A percentile compares a stretch with the other conserved stretches of the same genome.
Evolutionary conservation across 2,329 filamentous ascomycete genomes (phyloP).

Genomic region (Ophiocordyceps camponoti-saundersi): DNA sequence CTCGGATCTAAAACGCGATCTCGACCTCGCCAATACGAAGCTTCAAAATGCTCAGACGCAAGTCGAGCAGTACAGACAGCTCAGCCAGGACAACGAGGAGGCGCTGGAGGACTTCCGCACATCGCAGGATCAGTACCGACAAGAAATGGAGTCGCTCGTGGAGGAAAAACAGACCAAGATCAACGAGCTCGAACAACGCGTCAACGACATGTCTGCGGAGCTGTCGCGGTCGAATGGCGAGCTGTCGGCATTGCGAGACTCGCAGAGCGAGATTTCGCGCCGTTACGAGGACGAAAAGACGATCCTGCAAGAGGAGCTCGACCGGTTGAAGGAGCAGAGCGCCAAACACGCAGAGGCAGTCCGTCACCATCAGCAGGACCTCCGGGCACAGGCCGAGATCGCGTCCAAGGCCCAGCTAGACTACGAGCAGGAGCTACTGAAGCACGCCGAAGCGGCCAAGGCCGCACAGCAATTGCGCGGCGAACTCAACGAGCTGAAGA

Average conservation of each 20-base stretch:
- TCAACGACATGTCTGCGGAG: slow-evolving; percentile 72
- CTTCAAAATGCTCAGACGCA: slow-evolving; percentile 68
- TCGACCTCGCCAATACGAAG: slow-evolving; percentile 66
- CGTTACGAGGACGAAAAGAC: slow-evolving; percentile 70
- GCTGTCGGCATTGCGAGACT: slow-evolving; percentile 61
- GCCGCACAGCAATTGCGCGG: slow-evolving; percentile 60
- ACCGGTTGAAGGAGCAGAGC: slow-evolving; percentile 67
- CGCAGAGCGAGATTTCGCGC: slow-evolving; percentile 56
- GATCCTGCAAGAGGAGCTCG: slow-evolving; percentile 61
- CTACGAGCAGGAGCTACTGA: slow-evolving; percentile 86
- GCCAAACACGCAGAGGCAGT: slow-evolving; percentile 65
- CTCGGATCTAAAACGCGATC: slow-evolving; percentile 70
- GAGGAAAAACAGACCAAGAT: slow-evolving; percentile 66
- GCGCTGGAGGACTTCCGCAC: slow-evolving; percentile 63
- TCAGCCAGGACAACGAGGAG: slow-evolving; percentile 78
- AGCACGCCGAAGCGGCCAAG: slow-evolving; percentile 90
- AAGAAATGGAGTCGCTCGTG: slow-evolving; percentile 64
- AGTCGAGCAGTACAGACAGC: slow-evolving; percentile 73
- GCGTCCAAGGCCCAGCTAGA: slow-evolving; percentile 85
- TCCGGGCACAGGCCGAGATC: slow-evolving; percentile 86
- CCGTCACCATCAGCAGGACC: slow-evolving; percentile 75
- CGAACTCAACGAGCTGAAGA: slow-evolving; percentile 70
- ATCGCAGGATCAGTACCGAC: slow-evolving; percentile 72
- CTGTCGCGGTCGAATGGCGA: slow-evolving; percentile 69
- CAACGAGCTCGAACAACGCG: slow-evolving; percentile 63